phyloP scores from a whole-genome alignment of 176 grass and related monocot species.

The Avena sativa region DNA sequence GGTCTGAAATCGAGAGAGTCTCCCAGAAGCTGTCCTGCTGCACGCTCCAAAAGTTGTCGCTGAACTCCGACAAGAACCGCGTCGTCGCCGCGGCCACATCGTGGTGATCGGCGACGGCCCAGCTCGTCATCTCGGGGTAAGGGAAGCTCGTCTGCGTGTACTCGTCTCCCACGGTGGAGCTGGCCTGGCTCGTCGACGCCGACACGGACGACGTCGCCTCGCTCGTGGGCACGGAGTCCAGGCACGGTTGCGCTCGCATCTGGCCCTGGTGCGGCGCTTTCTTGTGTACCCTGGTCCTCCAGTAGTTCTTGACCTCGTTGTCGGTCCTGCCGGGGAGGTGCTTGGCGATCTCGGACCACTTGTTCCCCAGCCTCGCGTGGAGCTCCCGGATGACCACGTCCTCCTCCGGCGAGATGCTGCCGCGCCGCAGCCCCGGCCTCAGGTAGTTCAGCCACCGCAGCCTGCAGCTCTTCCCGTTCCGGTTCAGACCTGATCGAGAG shows the following conservation, averaged over 20 bases:
- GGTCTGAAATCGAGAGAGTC: conserved; percentile 11
- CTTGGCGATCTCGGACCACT: conserved; percentile 81
- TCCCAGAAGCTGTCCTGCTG: conserved; percentile 65
- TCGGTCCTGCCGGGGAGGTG: conserved; percentile 79
- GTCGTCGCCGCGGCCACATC: conserved; percentile 5
- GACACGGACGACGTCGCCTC: conserved; percentile 17
- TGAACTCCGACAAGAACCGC: conserved; percentile 42
- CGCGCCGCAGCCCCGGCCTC: conserved; percentile 53
- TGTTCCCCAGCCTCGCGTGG: conserved; percentile 57
- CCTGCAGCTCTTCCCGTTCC: conserved; percentile 73
- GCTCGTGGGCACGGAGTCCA: not conserved
- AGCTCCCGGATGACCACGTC: conserved; percentile 62
- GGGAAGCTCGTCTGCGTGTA: conserved; percentile 22
- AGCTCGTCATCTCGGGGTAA: conserved; percentile 11
- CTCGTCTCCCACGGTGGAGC: conserved; percentile 27
- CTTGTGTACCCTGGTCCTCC: conserved; percentile 84
- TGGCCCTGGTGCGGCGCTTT: not conserved
- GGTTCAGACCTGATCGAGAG: conserved; percentile 49
- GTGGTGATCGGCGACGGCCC: not conserved
- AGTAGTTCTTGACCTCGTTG: conserved; percentile 95
- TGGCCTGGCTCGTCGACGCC: conserved; percentile 36
- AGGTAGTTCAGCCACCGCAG: conserved; percentile 81
- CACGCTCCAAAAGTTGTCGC: conserved; percentile 55
- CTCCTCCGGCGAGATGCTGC: conserved; percentile 63
- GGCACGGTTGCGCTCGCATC: not conserved